Evolutionary conservation across 768 basidiomycete species (phyloP), one percentile per base, ranked within the genome.

Genomic region (Phylloporus sp.): DNA sequence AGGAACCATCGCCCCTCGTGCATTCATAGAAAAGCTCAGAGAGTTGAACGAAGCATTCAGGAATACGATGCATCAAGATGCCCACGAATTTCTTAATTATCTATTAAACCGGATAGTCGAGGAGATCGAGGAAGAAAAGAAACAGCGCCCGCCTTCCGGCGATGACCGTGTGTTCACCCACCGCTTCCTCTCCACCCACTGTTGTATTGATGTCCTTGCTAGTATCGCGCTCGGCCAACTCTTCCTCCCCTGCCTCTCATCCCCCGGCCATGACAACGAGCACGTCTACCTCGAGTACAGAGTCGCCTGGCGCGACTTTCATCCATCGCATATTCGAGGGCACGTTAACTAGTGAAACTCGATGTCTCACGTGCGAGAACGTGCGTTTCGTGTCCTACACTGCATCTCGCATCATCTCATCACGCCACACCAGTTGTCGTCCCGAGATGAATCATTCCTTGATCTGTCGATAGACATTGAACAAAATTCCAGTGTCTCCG

Each of bases 391-490:
- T 44, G 33, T 20, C 38, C 31, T 34, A 36, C 32, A n/a, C 48
- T 45, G 45, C 31, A 18, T 28, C 21, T 37, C 47, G 38, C 48
- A 34, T 27, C 22, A 20, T 42, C 58, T 61, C 42, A 58, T 40
- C 37, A 42, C 38, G 42, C 41, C 15, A 5, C 18, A 26, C 9
- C 52, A 91, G 88, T 81, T 90, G 5, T 91, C 91, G 7, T 88
- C 92, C 9, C 84, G 96, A 17, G 95, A 98, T 61, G 96, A 99
- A 67, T 81, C 86, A 9, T 99, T 99, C 70, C 78, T 99, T 44
- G 96, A 99, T 69, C 76, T 99, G n/a, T 97, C 94, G 5, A 91
- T 99, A 68, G 96, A 99, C 65, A 98, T 99, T 56, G 95, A 97
- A 64, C 91, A 96, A 66, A 96, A 98, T 67, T 90, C 93, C 4